Conservation (phyloP, 805 yeast species). For the Wickerhamomyces kurtzmanii region DNA sequence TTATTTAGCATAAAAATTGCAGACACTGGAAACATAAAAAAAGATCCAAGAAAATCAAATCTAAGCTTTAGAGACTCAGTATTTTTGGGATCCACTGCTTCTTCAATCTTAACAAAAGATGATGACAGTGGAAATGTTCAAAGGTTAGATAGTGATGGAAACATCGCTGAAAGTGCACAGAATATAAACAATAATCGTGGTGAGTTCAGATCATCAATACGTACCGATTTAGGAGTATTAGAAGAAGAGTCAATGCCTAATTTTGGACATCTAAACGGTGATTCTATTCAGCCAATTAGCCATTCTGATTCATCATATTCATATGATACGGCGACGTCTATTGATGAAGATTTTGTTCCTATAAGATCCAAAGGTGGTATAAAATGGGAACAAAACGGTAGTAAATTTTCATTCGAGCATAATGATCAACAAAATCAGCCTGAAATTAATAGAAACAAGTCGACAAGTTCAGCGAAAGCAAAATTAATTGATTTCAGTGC, state of each 20-base stretch:
- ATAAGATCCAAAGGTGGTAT: slow-evolving; percentile 9
- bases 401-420: slow-evolving; percentile 21
- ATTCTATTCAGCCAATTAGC: background rate
- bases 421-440: slow-evolving; percentile 5
- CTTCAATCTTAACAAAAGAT: slow-evolving; percentile 15
- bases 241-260: slow-evolving; percentile 12
- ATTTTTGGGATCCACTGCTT: slow-evolving; percentile 19
- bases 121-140: slow-evolving; percentile 19
- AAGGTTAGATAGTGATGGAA: slow-evolving; percentile 17
- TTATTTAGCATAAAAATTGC: slow-evolving; percentile 71
- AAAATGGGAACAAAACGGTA: slow-evolving; percentile 12
- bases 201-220: slow-evolving; percentile 14
- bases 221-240: slow-evolving; percentile 14
- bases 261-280: background rate
- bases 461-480: slow-evolving; percentile 15
- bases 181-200: slow-evolving; percentile 4
- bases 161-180: slow-evolving; percentile 11
- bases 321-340: slow-evolving; percentile 7
- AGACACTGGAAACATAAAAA: slow-evolving; percentile 38
- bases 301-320: slow-evolving; percentile 11
- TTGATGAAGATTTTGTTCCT: slow-evolving; percentile 17
- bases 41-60: slow-evolving; percentile 31
- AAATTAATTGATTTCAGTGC: slow-evolving; percentile 24
- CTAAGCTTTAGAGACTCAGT: slow-evolving; percentile 31
- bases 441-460: slow-evolving; percentile 15